phyloP scores from a whole-genome alignment of 2,329 filamentous ascomycete genomes.

The Aspergillus luchuensis region DNA sequence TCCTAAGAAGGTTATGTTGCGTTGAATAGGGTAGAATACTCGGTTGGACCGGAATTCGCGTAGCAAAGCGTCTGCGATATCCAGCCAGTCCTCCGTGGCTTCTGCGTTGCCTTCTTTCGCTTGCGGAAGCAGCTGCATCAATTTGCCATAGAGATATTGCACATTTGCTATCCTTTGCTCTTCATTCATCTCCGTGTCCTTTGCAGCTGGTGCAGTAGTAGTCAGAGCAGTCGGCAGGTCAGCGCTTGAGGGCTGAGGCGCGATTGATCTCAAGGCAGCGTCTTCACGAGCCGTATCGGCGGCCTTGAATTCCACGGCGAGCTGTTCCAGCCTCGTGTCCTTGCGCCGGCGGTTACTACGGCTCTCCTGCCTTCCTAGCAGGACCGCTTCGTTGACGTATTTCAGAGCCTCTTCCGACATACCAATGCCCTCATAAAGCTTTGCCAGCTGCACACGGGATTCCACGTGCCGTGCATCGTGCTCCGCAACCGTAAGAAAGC shows the following conservation, averaged over 20 bases:
- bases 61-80: conserved; percentile 60
- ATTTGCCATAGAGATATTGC: conserved; percentile 47
- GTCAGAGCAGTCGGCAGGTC: conserved; percentile 19
- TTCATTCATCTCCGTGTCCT: conserved; percentile 33
- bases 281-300: conserved; percentile 22
- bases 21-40: conserved; percentile 59
- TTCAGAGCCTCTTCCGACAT: conserved; percentile 76
- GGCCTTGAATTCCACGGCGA: conserved; percentile 42
- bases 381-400: conserved; percentile 73
- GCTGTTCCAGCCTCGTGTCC: conserved; percentile 43
- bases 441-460: conserved; percentile 76
- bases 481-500: conserved; percentile 73
- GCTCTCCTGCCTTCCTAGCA: conserved; percentile 55
- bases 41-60: conserved; percentile 63
- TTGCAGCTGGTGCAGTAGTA: conserved; percentile 21
- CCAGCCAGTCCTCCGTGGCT: conserved; percentile 59
- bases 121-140: conserved; percentile 51
- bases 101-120: conserved; percentile 54
- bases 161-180: conserved; percentile 45
- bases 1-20: conserved; percentile 54
- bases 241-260: conserved; percentile 20
- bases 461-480: conserved; percentile 72
- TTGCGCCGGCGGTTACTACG: conserved; percentile 34
- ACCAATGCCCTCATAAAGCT: conserved; percentile 76
- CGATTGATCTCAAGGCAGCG: conserved; percentile 21